These are phyloP conservation scores for Pharus latifolius DNA, from an alignment of 176 grass and related monocot genomes.

Conservation along the genomic window DNA sequence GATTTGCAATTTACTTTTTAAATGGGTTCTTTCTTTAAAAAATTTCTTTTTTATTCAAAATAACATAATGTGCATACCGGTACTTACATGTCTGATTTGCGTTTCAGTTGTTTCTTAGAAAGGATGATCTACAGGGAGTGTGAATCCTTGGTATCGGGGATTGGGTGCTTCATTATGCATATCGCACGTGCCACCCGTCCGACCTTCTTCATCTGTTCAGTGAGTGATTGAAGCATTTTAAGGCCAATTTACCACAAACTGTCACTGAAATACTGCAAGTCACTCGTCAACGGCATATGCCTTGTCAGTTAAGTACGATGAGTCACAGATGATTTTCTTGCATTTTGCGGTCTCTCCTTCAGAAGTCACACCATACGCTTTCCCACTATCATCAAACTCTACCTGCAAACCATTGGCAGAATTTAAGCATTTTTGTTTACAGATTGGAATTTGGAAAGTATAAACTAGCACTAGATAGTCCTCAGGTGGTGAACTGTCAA, in stretches of 20 bases:
- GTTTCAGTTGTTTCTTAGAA: constrained; percentile 79
- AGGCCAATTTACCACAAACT: not conserved
- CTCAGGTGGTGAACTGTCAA: not conserved
- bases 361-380: constrained; percentile 85
- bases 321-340: constrained; percentile 92
- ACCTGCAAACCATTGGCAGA: constrained; percentile 42
- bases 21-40: too few relatives aligned
- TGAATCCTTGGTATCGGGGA: constrained; percentile 76
- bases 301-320: constrained; percentile 87
- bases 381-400: constrained; percentile 75
- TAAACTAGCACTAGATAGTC: not conserved
- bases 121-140: constrained; percentile 96
- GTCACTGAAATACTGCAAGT: not conserved
- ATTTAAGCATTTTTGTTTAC: constrained; percentile 1
- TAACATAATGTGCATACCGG: too few relatives aligned
- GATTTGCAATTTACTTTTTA: too few relatives aligned
- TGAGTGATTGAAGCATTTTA: constrained; percentile 2
- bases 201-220: constrained; percentile 77
- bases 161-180: constrained; percentile 95
- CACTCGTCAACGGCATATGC: constrained; percentile 10
- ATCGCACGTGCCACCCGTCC: constrained; percentile 82
- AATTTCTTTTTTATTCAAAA: too few relatives aligned
- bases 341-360: constrained; percentile 87
- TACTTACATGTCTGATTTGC: constrained; percentile 92
- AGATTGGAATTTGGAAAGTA: too few relatives aligned